Evolutionary conservation across 306 rosid species (phyloP), one percentile per base, ranked within the genome.

Genomic region (Astragalus membranaceus): DNA sequence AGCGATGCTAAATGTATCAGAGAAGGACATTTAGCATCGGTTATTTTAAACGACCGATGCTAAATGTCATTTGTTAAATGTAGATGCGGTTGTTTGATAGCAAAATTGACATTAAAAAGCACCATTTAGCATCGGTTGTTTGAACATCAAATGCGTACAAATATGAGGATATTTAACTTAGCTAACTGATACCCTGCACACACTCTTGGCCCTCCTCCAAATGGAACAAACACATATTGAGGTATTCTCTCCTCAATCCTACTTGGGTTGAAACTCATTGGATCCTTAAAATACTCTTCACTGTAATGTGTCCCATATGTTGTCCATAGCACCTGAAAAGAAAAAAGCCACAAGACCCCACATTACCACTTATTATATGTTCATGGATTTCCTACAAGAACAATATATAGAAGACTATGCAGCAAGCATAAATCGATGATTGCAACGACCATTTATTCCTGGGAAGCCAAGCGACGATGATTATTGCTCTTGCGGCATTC

Each of bases 131-230:
- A n/a, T n/a, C n/a, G n/a, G n/a, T n/a, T n/a, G n/a, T n/a, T n/a
- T n/a, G n/a, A n/a, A n/a, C n/a, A n/a, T n/a, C n/a, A n/a, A n/a
- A n/a, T n/a, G n/a, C n/a, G 96, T 29, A 88, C 76, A 23, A 88
- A 83, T 14, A 88, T 83, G 55, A 92, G 95, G 11, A 88, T 92
- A 32, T 87, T 89, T 63, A 92, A 57, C 76, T 86, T 92, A 0
- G 96, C 95, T 65, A 92, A 71, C 56, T 89, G 95, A 67, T 86
- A 89, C 15, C 98, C 96, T 11, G 88, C 96, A 80, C 95, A 89
- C 59, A 86, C 73, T 79, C 95, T 92, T 43, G 96, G 92, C 15
- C 98, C 96, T 80, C 92, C 96, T 33, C 98, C 98, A 57, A 92
- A 89, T 11, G 92, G 87, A 14, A 92, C 86, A 71, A 52, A 92